These are phyloP conservation scores for Tulasnella sp. DNA, from an alignment of 768 basidiomycete species.

Conservation along the genomic window DNA sequence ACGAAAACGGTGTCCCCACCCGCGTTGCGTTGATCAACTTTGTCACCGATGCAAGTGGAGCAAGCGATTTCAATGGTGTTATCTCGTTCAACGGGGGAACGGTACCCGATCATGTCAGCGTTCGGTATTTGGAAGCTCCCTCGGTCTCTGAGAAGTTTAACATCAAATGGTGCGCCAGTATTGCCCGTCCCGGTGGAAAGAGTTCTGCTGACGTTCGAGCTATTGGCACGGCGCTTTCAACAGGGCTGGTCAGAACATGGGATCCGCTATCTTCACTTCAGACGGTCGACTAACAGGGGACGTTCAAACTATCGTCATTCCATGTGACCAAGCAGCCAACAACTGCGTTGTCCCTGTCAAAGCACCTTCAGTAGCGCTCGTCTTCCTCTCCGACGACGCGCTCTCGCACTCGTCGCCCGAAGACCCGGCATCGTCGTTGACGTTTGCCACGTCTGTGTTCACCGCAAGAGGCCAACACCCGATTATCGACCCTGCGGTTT, in stretches of 20 bases:
- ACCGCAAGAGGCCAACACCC: background rate
- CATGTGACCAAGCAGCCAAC: constrained; percentile 28
- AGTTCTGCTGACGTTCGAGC: background rate
- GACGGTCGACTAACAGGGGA: constrained; percentile 32
- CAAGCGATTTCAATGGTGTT: constrained; percentile 34
- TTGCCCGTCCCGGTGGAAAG: background rate
- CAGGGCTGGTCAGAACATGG: constrained; percentile 31
- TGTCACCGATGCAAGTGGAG: constrained; percentile 38
- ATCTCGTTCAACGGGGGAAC: constrained; percentile 32
- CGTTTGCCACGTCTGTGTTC: constrained; percentile 5
- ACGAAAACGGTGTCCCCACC: constrained; percentile 39
- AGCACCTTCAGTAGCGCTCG: constrained; percentile 35
- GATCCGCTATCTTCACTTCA: constrained; percentile 28
- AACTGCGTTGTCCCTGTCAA: constrained; percentile 31
- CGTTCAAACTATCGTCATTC: constrained; percentile 28
- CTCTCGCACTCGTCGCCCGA: constrained; percentile 14
- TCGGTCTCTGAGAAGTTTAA: constrained; percentile 33
- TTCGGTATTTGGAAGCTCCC: constrained; percentile 30
- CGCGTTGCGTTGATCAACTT: constrained; percentile 45
- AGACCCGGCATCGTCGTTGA: background rate
- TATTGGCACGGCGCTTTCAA: background rate
- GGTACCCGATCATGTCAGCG: constrained; percentile 26
- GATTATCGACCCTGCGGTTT: background rate
- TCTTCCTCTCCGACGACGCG: constrained; percentile 31
- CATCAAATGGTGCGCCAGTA: constrained; percentile 30